Conservation (phyloP, 352 stramenopile genomes). For the Pythium aphanidermatum region DNA sequence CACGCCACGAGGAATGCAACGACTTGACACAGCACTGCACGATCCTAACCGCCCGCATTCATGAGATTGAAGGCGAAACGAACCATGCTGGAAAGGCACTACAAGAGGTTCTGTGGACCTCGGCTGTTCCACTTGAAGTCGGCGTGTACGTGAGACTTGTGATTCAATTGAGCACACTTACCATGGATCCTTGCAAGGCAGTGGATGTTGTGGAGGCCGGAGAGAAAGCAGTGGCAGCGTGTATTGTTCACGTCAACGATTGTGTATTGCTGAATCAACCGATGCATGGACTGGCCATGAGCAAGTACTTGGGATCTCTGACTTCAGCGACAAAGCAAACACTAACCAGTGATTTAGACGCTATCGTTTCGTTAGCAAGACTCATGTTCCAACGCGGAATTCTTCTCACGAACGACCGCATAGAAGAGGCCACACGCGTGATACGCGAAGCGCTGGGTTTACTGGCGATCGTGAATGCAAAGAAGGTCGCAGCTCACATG, state of each 20-base stretch:
- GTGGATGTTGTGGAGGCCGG: slow-evolving; percentile 4
- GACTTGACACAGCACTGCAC: slow-evolving; percentile 1
- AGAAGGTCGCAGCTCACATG: no score
- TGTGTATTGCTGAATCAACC: slow-evolving; percentile 11
- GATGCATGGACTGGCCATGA: slow-evolving; percentile 7
- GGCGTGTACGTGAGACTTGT: slow-evolving; percentile 1
- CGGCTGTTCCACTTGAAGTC: slow-evolving; percentile 3
- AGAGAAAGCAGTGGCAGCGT: not conserved
- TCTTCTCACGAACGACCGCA: not conserved
- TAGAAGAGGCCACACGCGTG: slow-evolving; percentile 2
- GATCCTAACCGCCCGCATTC: not conserved
- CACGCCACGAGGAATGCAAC: slow-evolving; percentile 4
- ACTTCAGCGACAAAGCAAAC: not conserved
- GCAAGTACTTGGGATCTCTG: slow-evolving; percentile 16
- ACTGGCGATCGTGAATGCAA: not conserved
- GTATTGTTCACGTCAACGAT: slow-evolving; percentile 1
- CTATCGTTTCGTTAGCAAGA: slow-evolving; percentile 4
- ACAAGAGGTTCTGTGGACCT: not conserved
- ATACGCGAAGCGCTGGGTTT: slow-evolving; percentile 11
- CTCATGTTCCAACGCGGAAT: slow-evolving; percentile 9
- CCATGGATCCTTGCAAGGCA: slow-evolving; percentile 1
- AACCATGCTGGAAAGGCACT: not conserved
- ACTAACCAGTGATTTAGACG: slow-evolving; percentile 11
- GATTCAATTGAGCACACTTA: not conserved
- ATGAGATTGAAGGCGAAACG: slow-evolving; percentile 8